Evolutionary conservation across 2,329 filamentous ascomycete species (phyloP), one percentile per base, ranked within the genome.

Genomic region (Decorospora gaudefroyi): DNA sequence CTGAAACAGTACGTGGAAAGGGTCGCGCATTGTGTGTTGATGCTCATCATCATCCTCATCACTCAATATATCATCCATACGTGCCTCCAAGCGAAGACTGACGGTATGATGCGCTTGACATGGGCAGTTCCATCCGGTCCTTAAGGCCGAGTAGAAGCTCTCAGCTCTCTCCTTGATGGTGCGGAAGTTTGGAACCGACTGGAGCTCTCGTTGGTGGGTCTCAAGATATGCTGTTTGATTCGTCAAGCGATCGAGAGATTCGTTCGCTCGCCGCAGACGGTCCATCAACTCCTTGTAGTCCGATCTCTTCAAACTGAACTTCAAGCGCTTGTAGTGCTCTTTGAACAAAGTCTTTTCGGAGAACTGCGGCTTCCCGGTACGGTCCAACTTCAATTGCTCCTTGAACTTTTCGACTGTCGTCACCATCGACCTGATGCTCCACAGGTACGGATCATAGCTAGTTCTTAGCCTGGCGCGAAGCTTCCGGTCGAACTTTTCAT

Each of bases 321-420:
- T 52, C 3, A 65, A 46, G 4, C 60, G 29, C 18, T 59, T 54
- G 40, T 57, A 61, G 18, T 65, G 60, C 33, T 59, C 51, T 28
- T 59, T 57, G 49, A 68, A 63, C 1, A 56, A 51, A 15, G 31
- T 55, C 13, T 55, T 38, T 8, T 61, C 49, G 15, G 34, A 36
- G 25, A 57, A 50, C 39, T 58, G 58, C 13, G 53, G 49, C 58
- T 63, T 56, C 26, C 56, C 56, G 27, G 55, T 31, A 25, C 31
- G 30, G 23, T 49, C 50, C 17, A 65, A 26, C 6, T 38, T 46
- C 11, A 64, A 31, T 38, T 58, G 56, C 36, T 48, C 21, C 42
- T 47, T 55, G 19, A 63, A 57, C 30, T 36, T 40, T 8, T 46
- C n/a, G n/a, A n/a, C n/a, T n/a, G n/a, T n/a, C n/a, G n/a, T n/a